Conservation (phyloP, 768 basidiomycete genomes). For the Goffeauzyma gilvescens region DNA sequence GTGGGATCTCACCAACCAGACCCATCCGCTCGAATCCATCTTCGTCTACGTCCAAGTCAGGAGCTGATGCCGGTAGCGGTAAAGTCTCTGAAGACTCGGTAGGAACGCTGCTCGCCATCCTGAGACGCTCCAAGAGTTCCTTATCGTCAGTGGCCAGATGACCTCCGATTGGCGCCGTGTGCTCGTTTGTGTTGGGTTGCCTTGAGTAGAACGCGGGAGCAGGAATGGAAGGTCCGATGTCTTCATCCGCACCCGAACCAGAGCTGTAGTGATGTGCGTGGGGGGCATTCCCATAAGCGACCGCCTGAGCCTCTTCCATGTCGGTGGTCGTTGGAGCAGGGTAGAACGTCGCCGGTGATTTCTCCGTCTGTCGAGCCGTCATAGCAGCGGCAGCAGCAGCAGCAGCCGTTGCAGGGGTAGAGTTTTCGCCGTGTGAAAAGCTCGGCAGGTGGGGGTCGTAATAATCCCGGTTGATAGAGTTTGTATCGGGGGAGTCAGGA, state of each 20-base stretch:
- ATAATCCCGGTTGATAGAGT: neutral
- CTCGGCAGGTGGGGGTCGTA: neutral
- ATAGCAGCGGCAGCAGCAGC: neutral
- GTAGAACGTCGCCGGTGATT: slow-evolving; percentile 17
- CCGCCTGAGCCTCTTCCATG: slow-evolving; percentile 23
- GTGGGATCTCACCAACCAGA: slow-evolving; percentile 9
- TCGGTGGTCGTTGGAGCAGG: slow-evolving; percentile 29
- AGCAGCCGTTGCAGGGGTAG: neutral
- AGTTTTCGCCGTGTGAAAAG: neutral
- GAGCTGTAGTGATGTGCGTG: neutral
- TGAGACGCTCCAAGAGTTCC: slow-evolving; percentile 20
- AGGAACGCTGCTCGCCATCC: slow-evolving; percentile 12
- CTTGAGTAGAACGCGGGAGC: neutral
- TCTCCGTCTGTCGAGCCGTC: slow-evolving; percentile 5
- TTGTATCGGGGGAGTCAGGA: neutral
- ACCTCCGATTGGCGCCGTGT: slow-evolving; percentile 5
- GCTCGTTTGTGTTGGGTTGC: slow-evolving; percentile 4
- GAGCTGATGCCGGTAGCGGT: slow-evolving; percentile 17
- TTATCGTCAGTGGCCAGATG: slow-evolving; percentile 32
- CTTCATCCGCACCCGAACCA: neutral
- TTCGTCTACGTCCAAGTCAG: slow-evolving; percentile 23
- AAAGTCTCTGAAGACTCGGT: neutral
- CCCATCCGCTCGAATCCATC: slow-evolving; percentile 25
- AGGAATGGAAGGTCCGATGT: neutral
- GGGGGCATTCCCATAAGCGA: slow-evolving; percentile 12